Conservation (phyloP, 202 grass and related monocot genomes). For the Sporobolus alterniflorus region DNA sequence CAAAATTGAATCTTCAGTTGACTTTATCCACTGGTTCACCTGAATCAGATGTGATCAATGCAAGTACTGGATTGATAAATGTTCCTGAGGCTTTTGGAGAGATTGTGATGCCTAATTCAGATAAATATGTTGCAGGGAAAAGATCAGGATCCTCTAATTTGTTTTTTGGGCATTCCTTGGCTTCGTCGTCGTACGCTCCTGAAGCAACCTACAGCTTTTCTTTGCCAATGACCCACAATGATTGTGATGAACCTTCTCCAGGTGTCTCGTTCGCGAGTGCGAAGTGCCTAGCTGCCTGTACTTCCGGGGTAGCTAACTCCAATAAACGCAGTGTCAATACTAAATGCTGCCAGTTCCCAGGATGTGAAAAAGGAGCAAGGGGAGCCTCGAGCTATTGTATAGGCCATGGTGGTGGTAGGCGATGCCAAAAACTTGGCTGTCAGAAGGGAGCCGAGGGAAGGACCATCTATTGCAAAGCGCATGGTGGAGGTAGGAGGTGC, state of each 20-base stretch:
- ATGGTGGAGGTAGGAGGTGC: slow-evolving; percentile 79
- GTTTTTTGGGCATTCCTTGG: slow-evolving; percentile 45
- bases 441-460: slow-evolving; percentile 81
- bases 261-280: slow-evolving; percentile 36
- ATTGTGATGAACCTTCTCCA: slow-evolving; percentile 38
- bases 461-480: slow-evolving; percentile 87
- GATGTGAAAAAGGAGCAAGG: slow-evolving; percentile 74
- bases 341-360: slow-evolving; percentile 71
- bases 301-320: slow-evolving; percentile 44
- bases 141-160: slow-evolving; percentile 40
- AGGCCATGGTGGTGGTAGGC: slow-evolving; percentile 69
- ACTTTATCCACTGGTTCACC: slow-evolving; percentile 53
- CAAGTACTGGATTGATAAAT: slow-evolving; percentile 4
- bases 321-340: slow-evolving; percentile 27
- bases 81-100: slow-evolving; percentile 23
- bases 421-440: slow-evolving; percentile 71
- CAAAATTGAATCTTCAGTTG: slow-evolving; percentile 58
- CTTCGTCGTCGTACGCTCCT: slow-evolving; percentile 25
- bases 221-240: slow-evolving; percentile 20
- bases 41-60: slow-evolving; percentile 47
- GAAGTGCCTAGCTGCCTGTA: slow-evolving; percentile 54
- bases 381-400: slow-evolving; percentile 77
- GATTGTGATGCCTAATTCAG: not conserved
- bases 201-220: slow-evolving; percentile 35
- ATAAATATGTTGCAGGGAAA: slow-evolving; percentile 8